Base-by-base conservation (phyloP, 2,329 filamentous ascomycete species). In the Ophiostoma quercus region DNA sequence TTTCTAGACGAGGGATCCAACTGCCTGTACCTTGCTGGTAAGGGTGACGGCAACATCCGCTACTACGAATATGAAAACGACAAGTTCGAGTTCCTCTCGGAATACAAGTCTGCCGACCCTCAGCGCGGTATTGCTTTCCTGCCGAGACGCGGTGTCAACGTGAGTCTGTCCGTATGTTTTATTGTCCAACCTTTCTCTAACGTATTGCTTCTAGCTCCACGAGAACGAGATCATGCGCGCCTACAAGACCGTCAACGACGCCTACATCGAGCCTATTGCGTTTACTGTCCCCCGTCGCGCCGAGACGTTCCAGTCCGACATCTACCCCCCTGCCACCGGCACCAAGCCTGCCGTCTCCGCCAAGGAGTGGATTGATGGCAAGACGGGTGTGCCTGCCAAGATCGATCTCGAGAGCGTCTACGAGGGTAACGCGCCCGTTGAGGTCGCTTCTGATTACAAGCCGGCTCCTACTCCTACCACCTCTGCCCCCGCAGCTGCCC, bases 31-130 rank as follows among this genome's bases (percentile, higher is more conserved):
- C 86, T 99, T 77, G 95, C 95, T 76, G 95, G 95, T 78, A 98
- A 98, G 84, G 95, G 92, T 80, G 95, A 99, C 78, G 95, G 95
- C 77, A 99, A 99, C 81, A 99, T 99, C 77, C 94, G 95, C 73
- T 99, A 99, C 85, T 99, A 92, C 79, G 95, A 99, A 81, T 96
- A 96, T 77, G 92, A 96, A 78, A 96, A 98, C 81, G 94, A 98
- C 84, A 97, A 97, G 81, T 97, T 99, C 78, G 94, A 99, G 81
- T 97, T 92, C 80, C 83, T 99, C 69, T 96, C 93, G 73, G 94
- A 98, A 79, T 95, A 98, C 85, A 97, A 97, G 82, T 98, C 95
- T n/a, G 83, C 85, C 54, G 95, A 99, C 74, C 94, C 95, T 41
- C 95, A 99, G 82, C 88, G 95, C 78, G 95, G 95, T 75, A 86